phyloP scores from a whole-genome alignment of 2,329 filamentous ascomycete species.

The Cytospora leucostoma region DNA sequence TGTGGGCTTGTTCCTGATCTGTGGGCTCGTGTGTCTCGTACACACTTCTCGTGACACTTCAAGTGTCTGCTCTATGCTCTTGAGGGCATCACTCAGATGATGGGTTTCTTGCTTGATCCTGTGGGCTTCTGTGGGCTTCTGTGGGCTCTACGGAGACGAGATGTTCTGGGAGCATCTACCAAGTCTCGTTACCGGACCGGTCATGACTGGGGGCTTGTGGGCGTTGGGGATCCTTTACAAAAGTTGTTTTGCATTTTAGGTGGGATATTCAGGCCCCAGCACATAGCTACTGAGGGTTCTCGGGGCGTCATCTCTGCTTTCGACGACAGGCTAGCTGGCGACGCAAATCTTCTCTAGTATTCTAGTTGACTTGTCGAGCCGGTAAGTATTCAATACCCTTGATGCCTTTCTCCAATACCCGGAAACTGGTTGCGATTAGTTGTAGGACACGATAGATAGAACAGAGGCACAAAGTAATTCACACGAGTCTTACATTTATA shows the following conservation, averaged over 20 bases:
- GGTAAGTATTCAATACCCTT: constrained; percentile 29
- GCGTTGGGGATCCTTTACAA: constrained; percentile 22
- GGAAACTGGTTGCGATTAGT: constrained; percentile 5
- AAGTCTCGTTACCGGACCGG: constrained; percentile 17
- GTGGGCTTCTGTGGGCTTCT: constrained; percentile 32
- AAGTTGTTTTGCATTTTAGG: constrained; percentile 24
- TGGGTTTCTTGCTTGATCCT: constrained; percentile 32
- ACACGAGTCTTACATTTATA: not conserved
- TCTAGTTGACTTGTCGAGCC: constrained; percentile 29
- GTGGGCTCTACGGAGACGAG: constrained; percentile 21
- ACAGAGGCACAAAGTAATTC: constrained; percentile 10
- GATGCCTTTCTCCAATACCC: constrained; percentile 12
- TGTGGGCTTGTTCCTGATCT: constrained; percentile 50
- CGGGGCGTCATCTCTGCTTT: constrained; percentile 11
- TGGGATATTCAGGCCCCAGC: not conserved
- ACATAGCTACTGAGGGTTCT: constrained; percentile 13
- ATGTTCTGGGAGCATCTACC: constrained; percentile 29
- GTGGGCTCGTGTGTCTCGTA: constrained; percentile 35
- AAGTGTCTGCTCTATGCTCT: constrained; percentile 37
- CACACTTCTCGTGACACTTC: constrained; percentile 24
- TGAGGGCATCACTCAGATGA: constrained; percentile 30
- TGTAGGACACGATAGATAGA: constrained; percentile 25
- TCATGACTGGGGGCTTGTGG: constrained; percentile 28
- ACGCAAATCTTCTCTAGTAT: constrained; percentile 28
- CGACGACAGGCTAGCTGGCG: constrained; percentile 27